phyloP scores from a whole-genome alignment of 305 asterid genomes.

The Plantago coronopus region DNA sequence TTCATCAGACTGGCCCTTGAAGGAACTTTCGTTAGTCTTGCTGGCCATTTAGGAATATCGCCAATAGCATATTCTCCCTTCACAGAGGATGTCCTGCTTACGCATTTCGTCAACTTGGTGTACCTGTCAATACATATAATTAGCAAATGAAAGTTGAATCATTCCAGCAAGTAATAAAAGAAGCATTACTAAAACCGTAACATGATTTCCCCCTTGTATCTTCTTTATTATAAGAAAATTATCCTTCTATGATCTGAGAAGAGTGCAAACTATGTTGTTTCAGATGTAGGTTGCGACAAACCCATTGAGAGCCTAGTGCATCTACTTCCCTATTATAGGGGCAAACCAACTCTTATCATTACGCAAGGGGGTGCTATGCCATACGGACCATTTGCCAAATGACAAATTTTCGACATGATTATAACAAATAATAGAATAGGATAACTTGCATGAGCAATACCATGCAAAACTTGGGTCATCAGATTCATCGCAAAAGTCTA shows the following conservation, averaged over 20 bases:
- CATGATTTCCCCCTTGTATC: too few species aligned
- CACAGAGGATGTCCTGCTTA: conserved; percentile 49
- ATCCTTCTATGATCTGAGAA: too few species aligned
- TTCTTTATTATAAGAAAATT: too few species aligned
- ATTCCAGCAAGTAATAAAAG: too few species aligned
- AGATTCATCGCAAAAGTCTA: conserved; percentile 64
- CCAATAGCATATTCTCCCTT: conserved; percentile 76
- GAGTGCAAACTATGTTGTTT: too few species aligned
- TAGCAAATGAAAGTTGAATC: background rate
- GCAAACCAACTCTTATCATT: too few species aligned
- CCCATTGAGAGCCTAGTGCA: too few species aligned
- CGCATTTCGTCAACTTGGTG: conserved; percentile 75
- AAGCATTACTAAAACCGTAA: too few species aligned
- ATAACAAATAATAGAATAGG: background rate
- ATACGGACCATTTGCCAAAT: background rate
- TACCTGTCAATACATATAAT: conserved; percentile 50
- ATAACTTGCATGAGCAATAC: conserved; percentile 31
- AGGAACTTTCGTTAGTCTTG: conserved; percentile 69
- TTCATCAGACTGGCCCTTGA: conserved; percentile 58
- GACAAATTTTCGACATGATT: background rate
- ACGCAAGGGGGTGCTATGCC: too few species aligned
- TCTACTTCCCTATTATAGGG: too few species aligned
- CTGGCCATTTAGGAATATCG: conserved; percentile 81
- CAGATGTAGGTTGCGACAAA: too few species aligned
- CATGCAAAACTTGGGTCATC: conserved; percentile 85